Conservation (phyloP, 2,329 filamentous ascomycete genomes). For the Fusarium hainanense region DNA sequence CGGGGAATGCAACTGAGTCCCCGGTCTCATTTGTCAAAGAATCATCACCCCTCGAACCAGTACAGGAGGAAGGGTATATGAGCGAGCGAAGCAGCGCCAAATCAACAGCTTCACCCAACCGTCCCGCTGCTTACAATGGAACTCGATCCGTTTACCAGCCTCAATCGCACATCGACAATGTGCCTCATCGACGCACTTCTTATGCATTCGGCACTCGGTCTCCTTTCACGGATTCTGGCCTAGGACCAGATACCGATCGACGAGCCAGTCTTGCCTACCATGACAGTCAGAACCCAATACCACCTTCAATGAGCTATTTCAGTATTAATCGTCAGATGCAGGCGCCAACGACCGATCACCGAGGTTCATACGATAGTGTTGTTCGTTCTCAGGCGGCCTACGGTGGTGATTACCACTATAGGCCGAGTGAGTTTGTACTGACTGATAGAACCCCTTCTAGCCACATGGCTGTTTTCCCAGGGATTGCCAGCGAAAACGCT, state of each 20-base stretch:
- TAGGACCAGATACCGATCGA: constrained; percentile 23
- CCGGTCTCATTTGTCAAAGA: constrained; percentile 41
- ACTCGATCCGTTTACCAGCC: constrained; percentile 15
- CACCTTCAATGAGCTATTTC: constrained; percentile 25
- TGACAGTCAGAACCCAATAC: constrained; percentile 42
- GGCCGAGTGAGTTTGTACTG: constrained; percentile 15
- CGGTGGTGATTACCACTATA: neutral
- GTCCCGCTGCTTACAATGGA: constrained; percentile 25
- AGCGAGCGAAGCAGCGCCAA: constrained; percentile 25
- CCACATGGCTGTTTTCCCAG: neutral
- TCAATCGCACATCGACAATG: constrained; percentile 25
- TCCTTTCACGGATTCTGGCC: constrained; percentile 17
- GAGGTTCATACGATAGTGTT: constrained; percentile 27
- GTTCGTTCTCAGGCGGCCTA: neutral
- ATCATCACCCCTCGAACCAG: constrained; percentile 42
- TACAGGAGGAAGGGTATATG: constrained; percentile 39
- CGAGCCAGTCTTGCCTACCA: constrained; percentile 34
- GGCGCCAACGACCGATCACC: constrained; percentile 34
- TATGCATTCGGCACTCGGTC: constrained; percentile 18
- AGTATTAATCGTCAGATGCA: constrained; percentile 40
- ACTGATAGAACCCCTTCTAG: constrained; percentile 14
- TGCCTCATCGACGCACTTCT: neutral
- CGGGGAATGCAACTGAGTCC: constrained; percentile 37
- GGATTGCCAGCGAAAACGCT: neutral
- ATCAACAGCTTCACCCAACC: constrained; percentile 28